Conservation (phyloP, 2,329 filamentous ascomycete species). For the Penicillium brasilianum region DNA sequence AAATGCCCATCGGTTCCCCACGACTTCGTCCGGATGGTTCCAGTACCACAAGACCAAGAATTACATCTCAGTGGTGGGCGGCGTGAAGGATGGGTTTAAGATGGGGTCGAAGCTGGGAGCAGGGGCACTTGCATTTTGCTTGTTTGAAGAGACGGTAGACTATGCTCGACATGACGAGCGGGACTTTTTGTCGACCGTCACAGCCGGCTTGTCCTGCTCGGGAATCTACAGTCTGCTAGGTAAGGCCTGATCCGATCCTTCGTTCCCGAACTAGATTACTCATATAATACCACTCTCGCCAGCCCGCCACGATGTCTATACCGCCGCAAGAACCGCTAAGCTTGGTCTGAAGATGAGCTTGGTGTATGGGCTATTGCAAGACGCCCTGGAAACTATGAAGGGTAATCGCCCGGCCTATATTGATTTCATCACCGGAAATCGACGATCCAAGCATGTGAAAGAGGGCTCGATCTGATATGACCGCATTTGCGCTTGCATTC, state of each 20-base stretch:
- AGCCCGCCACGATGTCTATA: constrained; percentile 81
- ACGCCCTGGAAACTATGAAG: constrained; percentile 69
- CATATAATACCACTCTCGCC: constrained; percentile 21
- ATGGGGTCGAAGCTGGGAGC: constrained; percentile 73
- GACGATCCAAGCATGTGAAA: constrained; percentile 33
- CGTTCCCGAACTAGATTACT: constrained; percentile 6
- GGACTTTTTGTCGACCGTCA: constrained; percentile 80
- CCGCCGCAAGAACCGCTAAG: constrained; percentile 76
- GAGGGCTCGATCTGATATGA: constrained; percentile 26
- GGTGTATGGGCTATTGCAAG: constrained; percentile 80
- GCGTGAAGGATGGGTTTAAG: constrained; percentile 75
- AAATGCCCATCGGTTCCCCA: constrained; percentile 91
- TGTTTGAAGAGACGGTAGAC: constrained; percentile 85
- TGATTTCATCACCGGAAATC: constrained; percentile 64
- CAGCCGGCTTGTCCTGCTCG: constrained; percentile 82
- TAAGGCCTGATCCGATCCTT: constrained; percentile 52
- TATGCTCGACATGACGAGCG: constrained; percentile 61
- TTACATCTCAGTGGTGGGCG: constrained; percentile 80
- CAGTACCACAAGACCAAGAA: constrained; percentile 99
- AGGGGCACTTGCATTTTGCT: constrained; percentile 77
- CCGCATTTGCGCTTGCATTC: not conserved
- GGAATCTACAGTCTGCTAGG: constrained; percentile 87
- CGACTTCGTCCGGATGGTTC: constrained; percentile 85
- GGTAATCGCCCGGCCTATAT: constrained; percentile 78
- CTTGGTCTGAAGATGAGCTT: constrained; percentile 79